A percentile compares a stretch with the other conserved stretches of the same genome.
Conservation (phyloP, 192 early-diverging fungal genomes). For the Lobosporangium transversale region DNA sequence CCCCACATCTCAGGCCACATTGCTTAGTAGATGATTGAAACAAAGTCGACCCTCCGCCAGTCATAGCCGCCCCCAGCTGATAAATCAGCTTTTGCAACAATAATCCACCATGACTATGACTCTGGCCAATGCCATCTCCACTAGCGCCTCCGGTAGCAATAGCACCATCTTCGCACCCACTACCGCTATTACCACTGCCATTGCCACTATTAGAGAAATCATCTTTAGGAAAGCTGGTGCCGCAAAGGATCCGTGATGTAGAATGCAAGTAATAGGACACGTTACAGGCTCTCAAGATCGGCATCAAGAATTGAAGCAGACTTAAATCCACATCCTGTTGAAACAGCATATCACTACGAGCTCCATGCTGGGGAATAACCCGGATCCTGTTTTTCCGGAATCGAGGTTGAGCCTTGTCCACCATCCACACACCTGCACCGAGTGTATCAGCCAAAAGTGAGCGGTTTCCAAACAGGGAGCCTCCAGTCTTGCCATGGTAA, state of each 20-base stretch:
- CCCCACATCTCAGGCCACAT: conserved; percentile 9
- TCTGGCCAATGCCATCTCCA: neutral
- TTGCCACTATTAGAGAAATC: neutral
- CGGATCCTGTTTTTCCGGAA: conserved; percentile 35
- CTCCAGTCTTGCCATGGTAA: conserved; percentile 24
- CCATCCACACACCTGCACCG: conserved; percentile 21
- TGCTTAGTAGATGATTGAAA: neutral
- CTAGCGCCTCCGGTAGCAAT: neutral
- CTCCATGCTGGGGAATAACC: conserved; percentile 8
- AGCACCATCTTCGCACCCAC: no score
- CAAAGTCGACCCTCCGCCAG: conserved; percentile 10
- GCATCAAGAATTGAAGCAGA: conserved; percentile 41
- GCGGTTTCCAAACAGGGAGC: conserved; percentile 8
- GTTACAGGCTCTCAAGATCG: conserved; percentile 26
- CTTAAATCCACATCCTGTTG: conserved; percentile 35
- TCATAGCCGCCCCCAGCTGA: conserved; percentile 34
- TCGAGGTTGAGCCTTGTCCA: conserved; percentile 28
- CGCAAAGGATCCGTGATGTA: conserved; percentile 40
- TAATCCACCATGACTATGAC: no score
- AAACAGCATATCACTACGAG: conserved; percentile 20
- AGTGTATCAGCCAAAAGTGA: conserved; percentile 13
- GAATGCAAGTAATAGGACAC: conserved; percentile 49
- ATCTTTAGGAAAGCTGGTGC: conserved; percentile 22
- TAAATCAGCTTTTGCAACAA: conserved; percentile 21
- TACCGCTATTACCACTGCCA: neutral